These are phyloP conservation scores for Gastrodia elata DNA, from an alignment of 106 monocot genomes.

Conservation along the genomic window DNA sequence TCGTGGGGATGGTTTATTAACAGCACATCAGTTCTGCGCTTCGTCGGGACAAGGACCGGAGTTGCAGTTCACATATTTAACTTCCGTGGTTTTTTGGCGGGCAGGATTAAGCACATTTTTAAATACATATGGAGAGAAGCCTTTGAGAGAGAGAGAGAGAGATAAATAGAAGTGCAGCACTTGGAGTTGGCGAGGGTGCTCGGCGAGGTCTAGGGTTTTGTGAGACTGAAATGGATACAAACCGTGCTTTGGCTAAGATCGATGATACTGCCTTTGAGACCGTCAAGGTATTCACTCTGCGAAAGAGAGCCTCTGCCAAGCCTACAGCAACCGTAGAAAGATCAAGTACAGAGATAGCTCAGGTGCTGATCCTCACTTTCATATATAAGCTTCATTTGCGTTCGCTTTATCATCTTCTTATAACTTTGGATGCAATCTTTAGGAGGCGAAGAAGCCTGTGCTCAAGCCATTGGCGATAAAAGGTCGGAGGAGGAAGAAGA, in stretches of 20 bases:
- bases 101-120: neutral
- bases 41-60: too few species aligned
- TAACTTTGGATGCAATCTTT: neutral
- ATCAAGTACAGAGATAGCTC: neutral
- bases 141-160: neutral
- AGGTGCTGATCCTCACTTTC: neutral
- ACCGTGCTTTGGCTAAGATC: neutral
- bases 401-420: neutral
- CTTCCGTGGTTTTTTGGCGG: constrained; percentile 5
- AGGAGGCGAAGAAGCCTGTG: neutral
- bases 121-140: neutral
- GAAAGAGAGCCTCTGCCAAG: neutral
- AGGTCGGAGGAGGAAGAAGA: neutral
- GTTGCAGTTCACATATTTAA: neutral
- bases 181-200: neutral
- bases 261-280: neutral
- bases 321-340: neutral
- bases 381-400: neutral
- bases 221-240: neutral
- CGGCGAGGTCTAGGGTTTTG: neutral
- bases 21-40: too few species aligned
- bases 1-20: too few species aligned
- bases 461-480: neutral
- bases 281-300: neutral
- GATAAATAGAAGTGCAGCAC: neutral